Evolutionary conservation across 495 filamentous ascomycete species (phyloP).

Genomic region (Talaromyces liani): DNA sequence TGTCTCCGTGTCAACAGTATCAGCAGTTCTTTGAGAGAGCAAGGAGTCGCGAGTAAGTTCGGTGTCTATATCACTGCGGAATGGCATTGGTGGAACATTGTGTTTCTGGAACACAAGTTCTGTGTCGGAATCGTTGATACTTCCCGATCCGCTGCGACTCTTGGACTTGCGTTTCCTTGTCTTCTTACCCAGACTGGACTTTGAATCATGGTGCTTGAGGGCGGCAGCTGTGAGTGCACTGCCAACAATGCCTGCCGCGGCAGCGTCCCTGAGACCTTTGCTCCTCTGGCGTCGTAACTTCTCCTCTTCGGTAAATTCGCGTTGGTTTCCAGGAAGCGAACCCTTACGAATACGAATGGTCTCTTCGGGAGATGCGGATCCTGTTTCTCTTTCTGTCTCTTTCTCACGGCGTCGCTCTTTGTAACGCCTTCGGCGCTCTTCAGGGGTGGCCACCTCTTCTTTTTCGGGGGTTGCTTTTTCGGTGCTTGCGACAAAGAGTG

Average conservation of each 20-base stretch:
- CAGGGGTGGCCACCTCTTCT: constrained; percentile 33
- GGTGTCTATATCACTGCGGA: constrained; percentile 76
- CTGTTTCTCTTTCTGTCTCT: constrained; percentile 28
- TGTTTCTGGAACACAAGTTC: constrained; percentile 56
- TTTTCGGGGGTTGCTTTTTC: constrained; percentile 38
- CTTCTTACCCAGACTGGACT: constrained; percentile 46
- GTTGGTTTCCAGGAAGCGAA: constrained; percentile 28
- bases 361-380: constrained; percentile 30
- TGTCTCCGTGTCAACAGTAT: constrained; percentile 54
- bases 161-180: constrained; percentile 42
- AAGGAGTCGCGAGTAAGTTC: constrained; percentile 87
- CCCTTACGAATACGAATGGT: constrained; percentile 37
- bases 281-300: constrained; percentile 50
- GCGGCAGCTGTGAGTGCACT: constrained; percentile 57
- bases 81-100: constrained; percentile 70
- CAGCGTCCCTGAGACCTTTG: constrained; percentile 51
- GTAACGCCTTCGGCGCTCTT: constrained; percentile 35
- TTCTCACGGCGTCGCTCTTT: constrained; percentile 37
- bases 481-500: background rate
- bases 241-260: constrained; percentile 45
- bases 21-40: constrained; percentile 70
- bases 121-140: constrained; percentile 50
- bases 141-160: constrained; percentile 48
- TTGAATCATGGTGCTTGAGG: constrained; percentile 58
- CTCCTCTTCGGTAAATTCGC: constrained; percentile 40